A percentile compares a stretch with the other conserved stretches of the same genome.
Conservation (phyloP, 768 basidiomycete genomes). For the Serendipita vermifera region DNA sequence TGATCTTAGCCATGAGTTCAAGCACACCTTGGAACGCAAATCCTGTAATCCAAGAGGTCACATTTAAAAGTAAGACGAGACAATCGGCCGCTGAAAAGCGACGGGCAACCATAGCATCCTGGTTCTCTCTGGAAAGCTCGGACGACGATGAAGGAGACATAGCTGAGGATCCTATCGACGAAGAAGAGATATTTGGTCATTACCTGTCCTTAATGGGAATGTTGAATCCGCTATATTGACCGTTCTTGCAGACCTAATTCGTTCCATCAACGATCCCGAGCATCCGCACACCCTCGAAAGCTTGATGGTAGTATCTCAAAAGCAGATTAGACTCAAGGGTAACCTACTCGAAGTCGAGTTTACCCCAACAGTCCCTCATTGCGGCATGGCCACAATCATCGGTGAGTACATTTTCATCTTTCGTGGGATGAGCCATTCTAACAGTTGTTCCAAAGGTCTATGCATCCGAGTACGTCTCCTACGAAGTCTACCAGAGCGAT, state of each 20-base stretch:
- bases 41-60: slow-evolving; percentile 56
- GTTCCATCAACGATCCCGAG: slow-evolving; percentile 89
- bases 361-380: slow-evolving; percentile 95
- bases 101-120: slow-evolving; percentile 25
- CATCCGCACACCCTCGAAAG: slow-evolving; percentile 88
- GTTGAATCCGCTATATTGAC: slow-evolving; percentile 1
- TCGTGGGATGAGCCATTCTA: slow-evolving; percentile 1
- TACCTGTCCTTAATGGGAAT: slow-evolving; percentile 13
- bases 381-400: slow-evolving; percentile 93
- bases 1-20: not conserved
- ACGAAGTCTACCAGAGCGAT: slow-evolving; percentile 79
- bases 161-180: slow-evolving; percentile 62
- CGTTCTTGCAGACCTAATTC: slow-evolving; percentile 57
- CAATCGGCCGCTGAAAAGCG: slow-evolving; percentile 22
- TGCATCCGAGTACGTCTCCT: slow-evolving; percentile 88
- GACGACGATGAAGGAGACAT: slow-evolving; percentile 23
- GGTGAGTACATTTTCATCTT: slow-evolving; percentile 35
- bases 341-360: slow-evolving; percentile 68
- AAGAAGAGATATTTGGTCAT: slow-evolving; percentile 84
- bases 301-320: slow-evolving; percentile 83
- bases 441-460: slow-evolving; percentile 43
- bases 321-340: slow-evolving; percentile 53
- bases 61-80: slow-evolving; percentile 29
- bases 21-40: slow-evolving; percentile 52
- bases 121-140: slow-evolving; percentile 24